Conservation (phyloP, 495 filamentous ascomycete species). For the Cudoniella acicularis region DNA sequence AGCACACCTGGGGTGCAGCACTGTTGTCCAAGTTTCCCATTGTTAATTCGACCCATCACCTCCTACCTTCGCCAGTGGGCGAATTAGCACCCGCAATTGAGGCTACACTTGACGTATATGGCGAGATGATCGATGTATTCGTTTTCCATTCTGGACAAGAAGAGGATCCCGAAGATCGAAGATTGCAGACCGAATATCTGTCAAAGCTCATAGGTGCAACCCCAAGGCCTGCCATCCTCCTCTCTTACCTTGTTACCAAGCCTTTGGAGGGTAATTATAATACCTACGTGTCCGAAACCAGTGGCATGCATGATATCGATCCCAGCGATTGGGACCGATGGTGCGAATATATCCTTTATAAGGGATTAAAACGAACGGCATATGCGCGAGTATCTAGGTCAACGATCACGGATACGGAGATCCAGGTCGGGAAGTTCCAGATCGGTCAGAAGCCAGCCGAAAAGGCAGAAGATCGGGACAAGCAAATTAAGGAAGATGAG, state of each 20-base stretch:
- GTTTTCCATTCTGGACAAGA: conserved; percentile 99
- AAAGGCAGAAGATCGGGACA: conserved; percentile 40
- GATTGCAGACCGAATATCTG: conserved; percentile 83
- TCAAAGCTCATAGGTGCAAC: conserved; percentile 83
- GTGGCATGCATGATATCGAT: conserved; percentile 95
- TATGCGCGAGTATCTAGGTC: conserved; percentile 86
- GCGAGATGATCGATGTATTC: conserved; percentile 83
- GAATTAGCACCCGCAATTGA: conserved; percentile 96
- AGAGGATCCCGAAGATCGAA: conserved; percentile 91
- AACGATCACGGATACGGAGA: conserved; percentile 95
- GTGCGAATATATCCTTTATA: conserved; percentile 99
- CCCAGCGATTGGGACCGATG: conserved; percentile 92
- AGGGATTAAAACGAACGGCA: conserved; percentile 78
- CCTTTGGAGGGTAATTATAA: conserved; percentile 95
- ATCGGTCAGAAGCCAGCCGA: conserved; percentile 67
- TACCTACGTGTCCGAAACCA: conserved; percentile 81
- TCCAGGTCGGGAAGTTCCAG: conserved; percentile 96
- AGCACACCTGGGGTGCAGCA: conserved; percentile 96
- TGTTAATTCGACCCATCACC: conserved; percentile 91
- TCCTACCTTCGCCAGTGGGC: conserved; percentile 88
- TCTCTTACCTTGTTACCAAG: conserved; percentile 90
- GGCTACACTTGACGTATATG: conserved; percentile 91
- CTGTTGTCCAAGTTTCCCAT: conserved; percentile 97
- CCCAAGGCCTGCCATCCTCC: conserved; percentile 74
- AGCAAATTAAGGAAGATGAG: conserved; percentile 57